Base-by-base conservation (phyloP, 768 basidiomycete genomes). In the Termitomyces sp. region DNA sequence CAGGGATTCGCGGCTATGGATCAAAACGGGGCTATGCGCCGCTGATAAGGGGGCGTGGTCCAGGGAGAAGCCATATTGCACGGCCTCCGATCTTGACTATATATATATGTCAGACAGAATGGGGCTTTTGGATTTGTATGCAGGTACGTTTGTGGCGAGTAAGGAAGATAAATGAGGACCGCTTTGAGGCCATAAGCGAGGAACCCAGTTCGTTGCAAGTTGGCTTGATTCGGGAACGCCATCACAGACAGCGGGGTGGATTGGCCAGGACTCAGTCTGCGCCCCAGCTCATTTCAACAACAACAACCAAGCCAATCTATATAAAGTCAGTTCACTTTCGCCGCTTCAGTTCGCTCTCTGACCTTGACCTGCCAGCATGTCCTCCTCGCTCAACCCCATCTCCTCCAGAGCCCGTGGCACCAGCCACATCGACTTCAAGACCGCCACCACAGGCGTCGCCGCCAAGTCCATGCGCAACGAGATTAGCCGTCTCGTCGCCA, bases 401-500 rank as follows among this genome's bases (percentile, higher is more conserved):
- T 83, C 78, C 62, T 78, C 83, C 66, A 85, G 88, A 59, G 82
- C 80, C 53, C 84, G 89, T 56, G 89, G 89, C 61, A 82, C 84
- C 53, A 84, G 82, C 62, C 88, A 91, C 70, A 86, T 91, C 76
- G 90, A 98, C 75, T 96, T 96, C 84, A 94, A 95, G 79, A 95
- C 93, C n/a, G 96, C 96, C 60, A 95, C 84, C 51, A 94, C 93
- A 52, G 93, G 92, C 61, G 87, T 94, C 61, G 88, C 91, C 26
- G 89, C 91, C 62, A 98, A 97, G 77, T 80, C 93, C 54, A 98
- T 98, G 96, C 87, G 93, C 77, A 97, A 98, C 70, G 97, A 98
- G 77, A 88, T 99, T 74, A 88, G 88, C 71, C 84, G 84, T 67
- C 90, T 99, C 80, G 93, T 98, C 66, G 77, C 80, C 68, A 87